Conservation (phyloP, 441 rosid species). For the Geranium incanum region DNA sequence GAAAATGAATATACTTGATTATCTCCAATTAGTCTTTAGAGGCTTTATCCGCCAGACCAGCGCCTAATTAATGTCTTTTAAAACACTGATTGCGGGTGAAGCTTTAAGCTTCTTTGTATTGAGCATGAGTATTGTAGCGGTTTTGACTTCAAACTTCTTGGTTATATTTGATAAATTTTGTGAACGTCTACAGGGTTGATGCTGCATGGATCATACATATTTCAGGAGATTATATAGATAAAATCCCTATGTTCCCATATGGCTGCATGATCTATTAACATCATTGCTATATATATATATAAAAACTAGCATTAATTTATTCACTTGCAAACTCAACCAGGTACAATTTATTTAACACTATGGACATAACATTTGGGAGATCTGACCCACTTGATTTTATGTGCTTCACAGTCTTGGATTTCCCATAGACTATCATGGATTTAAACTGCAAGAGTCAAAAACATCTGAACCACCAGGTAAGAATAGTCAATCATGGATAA, state of each 20-base stretch:
- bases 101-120: too few species aligned
- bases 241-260: too few species aligned
- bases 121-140: too few species aligned
- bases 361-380: neutral
- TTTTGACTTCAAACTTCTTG: neutral
- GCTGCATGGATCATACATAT: neutral
- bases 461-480: neutral
- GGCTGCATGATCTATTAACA: neutral
- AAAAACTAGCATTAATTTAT: too few species aligned
- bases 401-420: conserved; percentile 19
- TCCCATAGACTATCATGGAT: neutral
- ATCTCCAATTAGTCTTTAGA: too few species aligned
- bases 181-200: neutral
- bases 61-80: too few species aligned
- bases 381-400: conserved; percentile 29
- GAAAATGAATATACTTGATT: too few species aligned
- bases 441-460: conserved; percentile 5
- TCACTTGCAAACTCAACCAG: too few species aligned
- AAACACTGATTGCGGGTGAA: too few species aligned
- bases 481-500: conserved; percentile 17
- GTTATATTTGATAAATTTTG: neutral
- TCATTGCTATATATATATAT: neutral
- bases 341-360: too few species aligned
- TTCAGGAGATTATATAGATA: too few species aligned
- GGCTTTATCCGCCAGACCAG: neutral